phyloP scores from a whole-genome alignment of 106 monocot species.

The Dendrobium huoshanense region DNA sequence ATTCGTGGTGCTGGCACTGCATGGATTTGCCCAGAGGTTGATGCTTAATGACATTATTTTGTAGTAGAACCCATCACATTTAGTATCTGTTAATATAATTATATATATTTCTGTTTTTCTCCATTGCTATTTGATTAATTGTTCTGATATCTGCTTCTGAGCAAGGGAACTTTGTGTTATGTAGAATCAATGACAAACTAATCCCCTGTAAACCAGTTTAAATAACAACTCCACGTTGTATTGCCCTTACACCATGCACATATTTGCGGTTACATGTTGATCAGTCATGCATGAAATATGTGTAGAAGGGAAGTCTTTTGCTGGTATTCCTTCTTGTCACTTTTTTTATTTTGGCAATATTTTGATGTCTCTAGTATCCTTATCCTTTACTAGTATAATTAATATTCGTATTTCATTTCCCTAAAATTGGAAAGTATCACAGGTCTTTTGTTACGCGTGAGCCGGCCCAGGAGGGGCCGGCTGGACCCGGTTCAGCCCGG shows the following conservation, averaged over 20 bases:
- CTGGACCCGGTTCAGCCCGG: too few species aligned
- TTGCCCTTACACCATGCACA: background rate
- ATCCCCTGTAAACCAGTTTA: background rate
- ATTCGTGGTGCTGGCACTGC: constrained; percentile 98
- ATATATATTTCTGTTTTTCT: background rate
- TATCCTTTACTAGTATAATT: too few species aligned
- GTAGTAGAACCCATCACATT: background rate
- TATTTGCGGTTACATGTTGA: background rate
- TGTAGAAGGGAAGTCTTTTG: background rate
- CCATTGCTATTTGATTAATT: constrained; percentile 3
- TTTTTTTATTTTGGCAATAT: too few species aligned
- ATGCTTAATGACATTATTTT: background rate
- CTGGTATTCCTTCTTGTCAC: too few species aligned
- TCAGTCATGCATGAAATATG: background rate
- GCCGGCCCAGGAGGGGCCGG: too few species aligned
- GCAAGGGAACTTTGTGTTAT: background rate
- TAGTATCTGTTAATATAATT: background rate
- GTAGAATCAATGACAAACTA: background rate
- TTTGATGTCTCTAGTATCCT: too few species aligned
- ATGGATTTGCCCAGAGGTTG: constrained; percentile 98
- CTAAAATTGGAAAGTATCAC: too few species aligned
- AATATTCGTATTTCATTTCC: too few species aligned
- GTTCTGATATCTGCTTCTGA: background rate
- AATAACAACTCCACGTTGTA: background rate
- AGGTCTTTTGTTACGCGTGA: too few species aligned